Conservation (phyloP, 1,284 basidiomycete genomes). For the Phlebopus sp. region DNA sequence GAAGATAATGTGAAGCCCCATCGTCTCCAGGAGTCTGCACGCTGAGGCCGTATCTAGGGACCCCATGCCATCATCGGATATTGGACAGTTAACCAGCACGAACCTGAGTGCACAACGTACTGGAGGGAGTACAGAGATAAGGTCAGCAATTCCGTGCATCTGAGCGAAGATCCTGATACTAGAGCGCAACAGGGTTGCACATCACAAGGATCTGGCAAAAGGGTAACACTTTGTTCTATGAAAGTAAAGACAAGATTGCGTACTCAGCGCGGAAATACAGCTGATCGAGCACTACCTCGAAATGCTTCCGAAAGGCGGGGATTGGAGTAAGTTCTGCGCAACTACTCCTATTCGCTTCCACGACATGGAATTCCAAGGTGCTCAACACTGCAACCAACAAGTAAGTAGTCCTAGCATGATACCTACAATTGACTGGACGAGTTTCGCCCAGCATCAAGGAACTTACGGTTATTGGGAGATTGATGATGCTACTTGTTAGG, state of each 20-base stretch:
- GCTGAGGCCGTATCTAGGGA: conserved; percentile 6
- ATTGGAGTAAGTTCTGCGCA: conserved; percentile 9
- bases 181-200: too few relatives aligned
- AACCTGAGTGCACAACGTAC: conserved; percentile 4
- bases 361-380: conserved; percentile 2
- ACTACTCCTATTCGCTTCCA: conserved; percentile 6
- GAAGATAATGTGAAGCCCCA: conserved; percentile 20
- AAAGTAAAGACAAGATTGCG: neutral
- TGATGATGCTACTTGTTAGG: conserved; percentile 1
- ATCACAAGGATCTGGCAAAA: too few relatives aligned
- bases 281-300: neutral
- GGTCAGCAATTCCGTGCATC: neutral
- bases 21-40: neutral
- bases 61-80: conserved; percentile 3
- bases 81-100: conserved; percentile 2
- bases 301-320: conserved; percentile 2
- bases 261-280: too few relatives aligned
- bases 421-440: neutral
- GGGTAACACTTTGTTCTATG: too few relatives aligned
- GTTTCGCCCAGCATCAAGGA: neutral
- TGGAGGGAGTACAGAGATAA: conserved; percentile 6
- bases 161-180: neutral
- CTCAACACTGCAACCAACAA: neutral
- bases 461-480: conserved; percentile 5
- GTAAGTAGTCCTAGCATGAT: neutral